Conservation (phyloP, 2,329 filamentous ascomycete species). For the Trichophyton verrucosum region DNA sequence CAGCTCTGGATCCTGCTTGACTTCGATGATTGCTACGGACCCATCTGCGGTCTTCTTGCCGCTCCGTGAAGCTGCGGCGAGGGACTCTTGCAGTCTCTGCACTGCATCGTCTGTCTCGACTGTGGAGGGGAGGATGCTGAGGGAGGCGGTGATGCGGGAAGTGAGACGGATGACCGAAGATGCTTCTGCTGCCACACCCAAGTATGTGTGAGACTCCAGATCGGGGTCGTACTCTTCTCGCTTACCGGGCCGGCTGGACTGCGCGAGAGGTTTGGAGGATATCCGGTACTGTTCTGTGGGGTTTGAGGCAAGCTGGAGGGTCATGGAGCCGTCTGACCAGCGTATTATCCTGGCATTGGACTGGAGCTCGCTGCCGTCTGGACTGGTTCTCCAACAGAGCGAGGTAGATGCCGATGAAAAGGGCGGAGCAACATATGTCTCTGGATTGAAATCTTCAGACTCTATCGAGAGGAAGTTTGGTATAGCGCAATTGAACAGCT, state of each 20-base stretch:
- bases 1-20: conserved; percentile 51
- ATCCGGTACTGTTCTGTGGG: conserved; percentile 50
- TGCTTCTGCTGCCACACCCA: conserved; percentile 47
- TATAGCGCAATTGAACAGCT: conserved; percentile 53
- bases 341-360: conserved; percentile 54
- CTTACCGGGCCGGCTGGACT: conserved; percentile 40
- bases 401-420: conserved; percentile 53
- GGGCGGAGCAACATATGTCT: conserved; percentile 49
- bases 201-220: conserved; percentile 52
- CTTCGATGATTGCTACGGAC: conserved; percentile 44
- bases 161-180: conserved; percentile 48
- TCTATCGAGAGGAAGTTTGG: conserved; percentile 51
- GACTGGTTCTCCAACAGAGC: conserved; percentile 53
- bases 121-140: conserved; percentile 45
- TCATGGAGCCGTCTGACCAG: conserved; percentile 56
- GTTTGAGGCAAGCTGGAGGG: conserved; percentile 51
- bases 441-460: conserved; percentile 47
- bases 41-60: conserved; percentile 40
- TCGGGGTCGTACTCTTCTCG: conserved; percentile 41
- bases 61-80: conserved; percentile 44
- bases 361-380: conserved; percentile 46
- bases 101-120: conserved; percentile 49
- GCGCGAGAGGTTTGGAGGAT: conserved; percentile 45
- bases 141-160: conserved; percentile 49
- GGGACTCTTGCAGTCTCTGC: conserved; percentile 47